Evolutionary conservation across 2,329 filamentous ascomycete genomes (phyloP), one percentile per base, ranked within the genome.

Genomic region (Malbranchea zuffiana): DNA sequence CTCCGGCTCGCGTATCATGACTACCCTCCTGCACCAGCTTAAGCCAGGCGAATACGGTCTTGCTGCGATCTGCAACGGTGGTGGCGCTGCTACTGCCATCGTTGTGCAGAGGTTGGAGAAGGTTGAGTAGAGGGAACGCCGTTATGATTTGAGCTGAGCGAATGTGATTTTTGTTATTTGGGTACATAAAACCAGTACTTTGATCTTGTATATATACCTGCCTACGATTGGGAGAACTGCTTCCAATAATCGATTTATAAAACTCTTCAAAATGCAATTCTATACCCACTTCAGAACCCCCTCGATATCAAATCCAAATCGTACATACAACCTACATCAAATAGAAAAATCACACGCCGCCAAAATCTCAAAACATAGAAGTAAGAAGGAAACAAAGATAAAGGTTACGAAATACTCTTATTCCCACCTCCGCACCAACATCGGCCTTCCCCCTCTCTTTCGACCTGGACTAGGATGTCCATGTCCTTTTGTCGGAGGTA

Each of bases 1-100:
- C 71, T 95, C 87, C 1, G 88, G 88, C 10, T 87, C 85, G 16
- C 76, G 88, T 44, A 95, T 96, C 47, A 65, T 96, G 41, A 85
- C 85, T 1, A 94, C 87, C 0, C 64, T 96, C 44, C 69, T 96
- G 43, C 88, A 96, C 61, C 88, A 95, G 63, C 68, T 96, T 44
- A 79, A 92, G 67, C 77, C 80, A 26, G 87, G 87, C 23, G 83
- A 98, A 65, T 96, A 95, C 56, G 90, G 90, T 37, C 83, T 88
- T 47, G 90, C 87, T 11, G 87, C 87, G 2, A 96, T 98, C 43
- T 96, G 90, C 66, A 98, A 98, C 53, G 90, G 90, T 30, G 90
- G 90, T 27, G 90, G 90, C 42, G 88, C 86, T 10, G 84, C 88
- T 1, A 88, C 83, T 6, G 90, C 87, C 0, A 72, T 96, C 55